Conservation (phyloP, 73 alveolate genomes). For the Breviolum minutum region DNA sequence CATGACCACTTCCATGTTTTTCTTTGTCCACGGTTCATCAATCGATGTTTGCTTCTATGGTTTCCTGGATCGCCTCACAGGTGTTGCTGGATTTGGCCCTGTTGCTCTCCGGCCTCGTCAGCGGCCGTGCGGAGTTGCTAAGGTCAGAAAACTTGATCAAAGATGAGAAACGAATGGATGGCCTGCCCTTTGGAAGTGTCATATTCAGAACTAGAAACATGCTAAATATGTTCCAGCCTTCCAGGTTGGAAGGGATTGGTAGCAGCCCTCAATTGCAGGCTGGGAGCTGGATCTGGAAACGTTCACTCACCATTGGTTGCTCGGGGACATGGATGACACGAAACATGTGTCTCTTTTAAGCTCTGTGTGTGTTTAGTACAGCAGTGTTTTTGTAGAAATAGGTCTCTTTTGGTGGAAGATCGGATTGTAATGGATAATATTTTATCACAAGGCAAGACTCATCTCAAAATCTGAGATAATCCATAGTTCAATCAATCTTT, state of each 20-base stretch:
- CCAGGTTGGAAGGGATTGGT: conserved; percentile 69
- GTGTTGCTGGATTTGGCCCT: conserved; percentile 72
- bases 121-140: conserved; percentile 69
- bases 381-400: too few relatives aligned
- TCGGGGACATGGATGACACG: too few relatives aligned
- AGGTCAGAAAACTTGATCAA: not conserved
- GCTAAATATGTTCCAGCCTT: not conserved
- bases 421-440: too few relatives aligned
- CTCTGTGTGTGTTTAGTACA: too few relatives aligned
- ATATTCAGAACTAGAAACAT: not conserved
- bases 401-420: too few relatives aligned
- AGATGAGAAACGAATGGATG: not conserved
- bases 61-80: not conserved
- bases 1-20: not conserved
- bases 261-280: conserved; percentile 89
- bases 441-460: too few relatives aligned
- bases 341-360: too few relatives aligned
- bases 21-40: not conserved
- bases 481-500: too few relatives aligned
- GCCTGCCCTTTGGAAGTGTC: not conserved
- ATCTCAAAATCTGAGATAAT: too few relatives aligned
- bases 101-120: conserved; percentile 62
- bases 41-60: not conserved
- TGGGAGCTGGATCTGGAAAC: not conserved
- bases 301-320: too few relatives aligned